Evolutionary conservation across 1,284 basidiomycete genomes (phyloP).

Genomic region (Salmacisia buchloeana): DNA sequence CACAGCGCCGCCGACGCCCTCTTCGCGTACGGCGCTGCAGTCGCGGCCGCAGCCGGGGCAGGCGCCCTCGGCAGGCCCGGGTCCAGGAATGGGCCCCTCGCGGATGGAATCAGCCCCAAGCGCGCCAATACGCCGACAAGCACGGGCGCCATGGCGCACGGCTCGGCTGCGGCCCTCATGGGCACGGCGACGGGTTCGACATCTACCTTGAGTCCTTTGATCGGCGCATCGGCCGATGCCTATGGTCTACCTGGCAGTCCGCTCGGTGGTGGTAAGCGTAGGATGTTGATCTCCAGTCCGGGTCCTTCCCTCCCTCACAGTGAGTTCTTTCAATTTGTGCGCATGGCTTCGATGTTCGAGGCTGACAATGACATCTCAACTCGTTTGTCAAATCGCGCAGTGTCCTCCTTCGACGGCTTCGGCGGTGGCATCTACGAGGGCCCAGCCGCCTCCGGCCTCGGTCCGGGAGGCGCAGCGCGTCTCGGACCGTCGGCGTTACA

Average conservation of each 20-base stretch:
- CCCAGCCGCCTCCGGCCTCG: neutral
- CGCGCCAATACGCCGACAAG: neutral
- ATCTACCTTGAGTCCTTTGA: neutral
- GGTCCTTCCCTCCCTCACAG: neutral
- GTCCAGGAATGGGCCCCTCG: neutral
- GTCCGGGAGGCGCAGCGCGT: neutral
- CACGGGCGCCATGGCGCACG: neutral
- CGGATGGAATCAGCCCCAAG: neutral
- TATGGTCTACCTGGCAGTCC: slow-evolving; percentile 2
- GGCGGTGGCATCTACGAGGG: slow-evolving; percentile 3
- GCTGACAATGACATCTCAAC: neutral
- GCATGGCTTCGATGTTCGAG: neutral
- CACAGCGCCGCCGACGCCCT: neutral
- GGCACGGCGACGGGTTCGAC: neutral
- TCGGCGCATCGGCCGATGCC: neutral
- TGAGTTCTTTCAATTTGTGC: neutral
- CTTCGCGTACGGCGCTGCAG: slow-evolving; percentile 1
- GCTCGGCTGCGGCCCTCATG: neutral
- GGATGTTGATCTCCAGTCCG: slow-evolving; percentile 4
- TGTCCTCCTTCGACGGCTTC: neutral
- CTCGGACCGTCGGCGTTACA: neutral
- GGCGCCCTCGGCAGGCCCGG: neutral
- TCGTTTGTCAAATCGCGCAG: neutral
- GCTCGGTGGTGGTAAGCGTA: neutral
- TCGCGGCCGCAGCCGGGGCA: neutral